These are phyloP conservation scores for Exophiala sp. DNA, from an alignment of 2,329 filamentous ascomycete genomes.

Conservation along the genomic window DNA sequence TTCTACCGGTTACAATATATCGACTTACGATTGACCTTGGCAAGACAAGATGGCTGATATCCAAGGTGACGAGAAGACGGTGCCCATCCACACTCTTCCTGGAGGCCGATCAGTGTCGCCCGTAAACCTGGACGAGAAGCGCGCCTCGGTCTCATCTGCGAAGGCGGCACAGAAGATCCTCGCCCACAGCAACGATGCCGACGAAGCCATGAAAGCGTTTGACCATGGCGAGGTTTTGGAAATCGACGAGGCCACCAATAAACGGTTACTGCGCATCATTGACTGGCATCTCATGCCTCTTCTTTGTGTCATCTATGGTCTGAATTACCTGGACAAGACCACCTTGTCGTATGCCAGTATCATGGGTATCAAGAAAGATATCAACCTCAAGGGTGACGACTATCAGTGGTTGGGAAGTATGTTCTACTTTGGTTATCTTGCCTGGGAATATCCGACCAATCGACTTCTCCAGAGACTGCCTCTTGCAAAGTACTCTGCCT, in stretches of 20 bases:
- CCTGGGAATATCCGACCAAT: conserved; percentile 62
- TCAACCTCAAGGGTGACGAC: conserved; percentile 40
- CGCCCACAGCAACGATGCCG: conserved; percentile 53
- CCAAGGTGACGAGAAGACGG: conserved; percentile 15
- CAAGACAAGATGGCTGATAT: conserved; percentile 16
- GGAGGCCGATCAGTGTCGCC: conserved; percentile 19
- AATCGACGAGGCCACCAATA: conserved; percentile 53
- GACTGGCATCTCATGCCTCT: conserved; percentile 59
- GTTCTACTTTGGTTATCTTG: conserved; percentile 41
- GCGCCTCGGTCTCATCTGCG: conserved; percentile 16
- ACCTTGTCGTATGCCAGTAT: conserved; percentile 49
- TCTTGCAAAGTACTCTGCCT: conserved; percentile 60
- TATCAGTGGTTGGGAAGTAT: conserved; percentile 47
- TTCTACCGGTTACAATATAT: too few species aligned
- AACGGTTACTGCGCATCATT: conserved; percentile 54
- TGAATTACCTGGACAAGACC: conserved; percentile 50
- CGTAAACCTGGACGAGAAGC: conserved; percentile 17
- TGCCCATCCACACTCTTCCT: conserved; percentile 12
- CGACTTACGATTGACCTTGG: too few species aligned
- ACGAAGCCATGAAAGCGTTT: conserved; percentile 56
- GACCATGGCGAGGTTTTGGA: conserved; percentile 47
- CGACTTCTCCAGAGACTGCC: conserved; percentile 59
- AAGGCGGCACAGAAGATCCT: conserved; percentile 35
- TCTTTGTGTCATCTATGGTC: conserved; percentile 53
- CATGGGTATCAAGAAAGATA: conserved; percentile 48